phyloP scores from a whole-genome alignment of 129 eudicot genomes.

The Calendula officinalis region DNA sequence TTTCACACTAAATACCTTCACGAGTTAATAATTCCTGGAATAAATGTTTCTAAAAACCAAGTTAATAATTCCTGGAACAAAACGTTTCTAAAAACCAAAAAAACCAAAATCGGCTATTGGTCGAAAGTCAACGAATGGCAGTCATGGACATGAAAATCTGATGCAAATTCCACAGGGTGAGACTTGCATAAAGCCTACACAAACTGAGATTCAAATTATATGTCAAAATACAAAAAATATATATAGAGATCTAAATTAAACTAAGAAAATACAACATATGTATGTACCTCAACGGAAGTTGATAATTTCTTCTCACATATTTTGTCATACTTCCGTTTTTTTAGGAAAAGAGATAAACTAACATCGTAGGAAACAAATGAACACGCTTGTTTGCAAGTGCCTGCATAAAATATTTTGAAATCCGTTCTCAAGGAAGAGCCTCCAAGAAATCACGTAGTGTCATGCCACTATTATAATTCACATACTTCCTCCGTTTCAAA shows the following conservation, averaged over 20 bases:
- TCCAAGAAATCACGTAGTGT: too few species aligned
- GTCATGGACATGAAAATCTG: constrained; percentile 92
- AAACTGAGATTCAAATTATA: neutral
- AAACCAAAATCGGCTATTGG: constrained; percentile 98
- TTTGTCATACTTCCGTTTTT: constrained; percentile 96
- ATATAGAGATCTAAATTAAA: constrained; percentile 2
- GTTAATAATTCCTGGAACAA: constrained; percentile 87
- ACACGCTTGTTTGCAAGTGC: too few species aligned
- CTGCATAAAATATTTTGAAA: too few species aligned
- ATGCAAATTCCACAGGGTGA: constrained; percentile 97
- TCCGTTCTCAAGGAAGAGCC: too few species aligned
- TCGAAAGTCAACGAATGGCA: constrained; percentile 96
- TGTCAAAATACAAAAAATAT: constrained; percentile 6
- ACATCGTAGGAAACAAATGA: too few species aligned
- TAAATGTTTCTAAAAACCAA: too few species aligned
- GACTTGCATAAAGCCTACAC: constrained; percentile 89
- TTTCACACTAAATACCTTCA: too few species aligned
- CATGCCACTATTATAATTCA: too few species aligned
- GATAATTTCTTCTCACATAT: constrained; percentile 96
- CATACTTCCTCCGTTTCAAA: too few species aligned
- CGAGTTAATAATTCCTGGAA: too few species aligned
- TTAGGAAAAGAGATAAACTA: too few species aligned
- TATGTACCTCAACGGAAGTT: constrained; percentile 86
- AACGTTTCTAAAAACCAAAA: constrained; percentile 81
- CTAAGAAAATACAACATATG: constrained; percentile 11